Percentiles rank a stretch among this genome's conserved stretches.
These are phyloP conservation scores for Polytrichum formosum DNA, from an alignment of 225 moss, liverwort and hornwort genomes.

Conservation along the genomic window DNA sequence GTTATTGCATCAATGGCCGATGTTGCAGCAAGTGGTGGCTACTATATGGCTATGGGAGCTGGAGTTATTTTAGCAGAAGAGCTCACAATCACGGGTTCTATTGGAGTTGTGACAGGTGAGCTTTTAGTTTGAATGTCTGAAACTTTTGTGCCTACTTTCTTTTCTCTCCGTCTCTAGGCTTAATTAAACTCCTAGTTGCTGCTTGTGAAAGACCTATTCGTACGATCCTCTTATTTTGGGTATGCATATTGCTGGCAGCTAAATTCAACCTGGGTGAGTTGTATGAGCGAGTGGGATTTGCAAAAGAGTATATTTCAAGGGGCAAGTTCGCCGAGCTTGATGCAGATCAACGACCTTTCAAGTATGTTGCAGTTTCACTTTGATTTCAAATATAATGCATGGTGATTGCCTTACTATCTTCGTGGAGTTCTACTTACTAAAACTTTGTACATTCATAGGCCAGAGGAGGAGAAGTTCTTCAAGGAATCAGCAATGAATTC, in stretches of 20 bases:
- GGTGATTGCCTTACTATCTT: background rate
- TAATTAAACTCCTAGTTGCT: too few relatives aligned
- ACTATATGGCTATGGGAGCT: constrained; percentile 99
- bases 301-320: constrained; percentile 89
- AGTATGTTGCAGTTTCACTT: constrained; percentile 29
- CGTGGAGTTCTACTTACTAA: background rate
- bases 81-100: constrained; percentile 92
- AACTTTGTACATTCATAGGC: constrained; percentile 28
- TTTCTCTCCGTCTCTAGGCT: background rate
- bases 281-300: constrained; percentile 86
- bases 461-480: constrained; percentile 81
- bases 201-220: too few relatives aligned
- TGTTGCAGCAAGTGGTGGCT: constrained; percentile 98
- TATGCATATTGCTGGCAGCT: constrained; percentile 32
- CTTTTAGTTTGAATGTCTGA: background rate
- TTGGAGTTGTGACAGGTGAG: constrained; percentile 93
- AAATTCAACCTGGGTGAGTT: constrained; percentile 91
- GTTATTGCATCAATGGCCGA: constrained; percentile 98
- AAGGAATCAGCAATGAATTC: constrained; percentile 70
- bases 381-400: constrained; percentile 5
- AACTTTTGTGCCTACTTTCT: background rate
- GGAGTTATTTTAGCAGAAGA: constrained; percentile 86
- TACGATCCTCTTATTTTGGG: background rate
- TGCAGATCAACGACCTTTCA: constrained; percentile 94
- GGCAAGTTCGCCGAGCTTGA: constrained; percentile 94